Evolutionary conservation across 2,329 filamentous ascomycete genomes (phyloP), one percentile per base, ranked within the genome.

Genomic region (Talaromyces marneffei): DNA sequence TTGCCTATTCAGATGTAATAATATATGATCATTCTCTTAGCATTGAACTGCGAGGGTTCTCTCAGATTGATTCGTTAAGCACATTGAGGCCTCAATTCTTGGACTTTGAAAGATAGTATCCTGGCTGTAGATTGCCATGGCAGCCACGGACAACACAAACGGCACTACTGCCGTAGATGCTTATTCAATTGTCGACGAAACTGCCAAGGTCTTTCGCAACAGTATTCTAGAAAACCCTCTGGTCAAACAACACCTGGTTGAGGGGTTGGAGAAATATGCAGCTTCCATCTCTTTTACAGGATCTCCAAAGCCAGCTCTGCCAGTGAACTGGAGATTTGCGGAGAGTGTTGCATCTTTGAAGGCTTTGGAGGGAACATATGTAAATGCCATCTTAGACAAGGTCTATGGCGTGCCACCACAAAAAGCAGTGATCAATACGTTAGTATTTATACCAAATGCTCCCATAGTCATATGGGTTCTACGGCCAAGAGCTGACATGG

Each of bases 331-430:
- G 57, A 42, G 57, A 44, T 59, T 59, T 18, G 57, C 39, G 18
- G 57, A 59, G 31, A 59, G 57, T n/a, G 44, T 59, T 35, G 12
- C 42, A 20, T 48, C 57, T 16, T 48, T 59, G 31, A 59, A 59
- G n/a, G 57, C 42, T 37, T 37, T 59, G 20, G 57, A 59, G 33
- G 57, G 42, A n/a, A 50, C 42, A 59, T 50, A 50, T 27, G 25
- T 59, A 33, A 59, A 59, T 20, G 57, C 42, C n/a, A 37, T 59
- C 29, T 27, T 59, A 18, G 42, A 50, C 44, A 48, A 50, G 20
- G 31, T 50, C 27, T 59, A 59, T 27, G 57, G 57, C 8, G 12
- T 59, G 23, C 18, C 57, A 16, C 27, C 35, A 5, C 57, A 59
- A 8, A 50, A 52, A 37, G 57, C 42, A 7, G 33, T 25, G n/a